phyloP scores from a whole-genome alignment of 352 stramenopile genomes.

The Globisporangium takayamanum region DNA sequence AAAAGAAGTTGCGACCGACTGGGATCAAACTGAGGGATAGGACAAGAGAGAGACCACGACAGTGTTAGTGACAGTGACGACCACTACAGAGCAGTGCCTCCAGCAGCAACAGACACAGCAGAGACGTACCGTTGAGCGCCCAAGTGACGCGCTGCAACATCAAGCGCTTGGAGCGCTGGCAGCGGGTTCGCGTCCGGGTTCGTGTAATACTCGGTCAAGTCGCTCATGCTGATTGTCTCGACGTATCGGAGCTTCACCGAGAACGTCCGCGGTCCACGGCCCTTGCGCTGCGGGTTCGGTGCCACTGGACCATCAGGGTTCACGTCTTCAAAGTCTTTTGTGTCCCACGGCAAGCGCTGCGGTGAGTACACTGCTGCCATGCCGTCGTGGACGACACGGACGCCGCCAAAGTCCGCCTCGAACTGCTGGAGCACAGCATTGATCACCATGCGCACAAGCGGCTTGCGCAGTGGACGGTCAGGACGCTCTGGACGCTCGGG shows the following conservation, averaged over 20 bases:
- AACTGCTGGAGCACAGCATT: constrained; percentile 46
- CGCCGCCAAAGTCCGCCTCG: constrained; percentile 41
- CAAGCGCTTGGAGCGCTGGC: constrained; percentile 59
- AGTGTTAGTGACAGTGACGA: background rate
- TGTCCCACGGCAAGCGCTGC: constrained; percentile 39
- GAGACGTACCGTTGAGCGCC: constrained; percentile 26
- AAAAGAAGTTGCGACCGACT: constrained; percentile 69
- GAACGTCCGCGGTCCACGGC: constrained; percentile 47
- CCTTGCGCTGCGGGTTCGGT: constrained; percentile 16
- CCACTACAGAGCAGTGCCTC: background rate
- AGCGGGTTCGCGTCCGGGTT: constrained; percentile 56
- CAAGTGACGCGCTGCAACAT: constrained; percentile 61
- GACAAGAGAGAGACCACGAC: background rate
- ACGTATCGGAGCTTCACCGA: constrained; percentile 64
- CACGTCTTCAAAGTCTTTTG: constrained; percentile 41
- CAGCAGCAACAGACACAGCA: background rate
- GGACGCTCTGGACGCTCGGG: constrained; percentile 18
- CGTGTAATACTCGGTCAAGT: constrained; percentile 38
- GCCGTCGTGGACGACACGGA: constrained; percentile 60
- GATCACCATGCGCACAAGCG: constrained; percentile 53
- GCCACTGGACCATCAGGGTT: constrained; percentile 37
- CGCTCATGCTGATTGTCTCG: constrained; percentile 44
- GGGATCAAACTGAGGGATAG: constrained; percentile 29
- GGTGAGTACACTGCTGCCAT: constrained; percentile 56
- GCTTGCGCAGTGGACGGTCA: constrained; percentile 31